These are phyloP conservation scores for Suillus sp. DNA, from an alignment of 768 basidiomycete species.

Conservation along the genomic window DNA sequence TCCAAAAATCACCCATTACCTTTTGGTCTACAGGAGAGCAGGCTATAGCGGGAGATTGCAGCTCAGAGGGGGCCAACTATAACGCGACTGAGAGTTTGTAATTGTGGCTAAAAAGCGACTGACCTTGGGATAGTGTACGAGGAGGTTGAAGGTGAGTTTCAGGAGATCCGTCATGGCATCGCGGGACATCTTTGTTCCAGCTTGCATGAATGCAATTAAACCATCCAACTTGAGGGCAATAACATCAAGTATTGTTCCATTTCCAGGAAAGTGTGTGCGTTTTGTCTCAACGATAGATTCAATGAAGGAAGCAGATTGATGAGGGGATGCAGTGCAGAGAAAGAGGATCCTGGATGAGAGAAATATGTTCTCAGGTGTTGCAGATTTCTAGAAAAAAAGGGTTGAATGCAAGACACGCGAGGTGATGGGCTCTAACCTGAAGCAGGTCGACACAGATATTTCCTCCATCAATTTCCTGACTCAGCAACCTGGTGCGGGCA, in stretches of 20 bases:
- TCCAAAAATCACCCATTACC: conserved; percentile 78
- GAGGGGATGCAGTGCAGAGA: conserved; percentile 60
- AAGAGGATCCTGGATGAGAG: conserved; percentile 78
- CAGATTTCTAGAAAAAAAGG: conserved; percentile 53
- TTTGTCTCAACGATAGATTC: conserved; percentile 67
- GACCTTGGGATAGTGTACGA: conserved; percentile 82
- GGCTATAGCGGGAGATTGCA: conserved; percentile 30
- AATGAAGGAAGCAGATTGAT: conserved; percentile 48
- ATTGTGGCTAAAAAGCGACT: neutral
- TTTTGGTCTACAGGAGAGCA: conserved; percentile 36
- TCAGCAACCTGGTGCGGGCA: conserved; percentile 59
- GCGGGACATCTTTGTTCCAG: conserved; percentile 54
- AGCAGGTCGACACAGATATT: conserved; percentile 55
- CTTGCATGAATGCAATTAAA: conserved; percentile 49
- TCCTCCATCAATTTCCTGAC: conserved; percentile 64
- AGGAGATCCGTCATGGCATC: conserved; percentile 84
- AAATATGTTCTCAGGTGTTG: conserved; percentile 64
- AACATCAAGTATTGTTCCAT: conserved; percentile 59
- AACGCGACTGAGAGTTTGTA: neutral
- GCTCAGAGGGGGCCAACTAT: conserved; percentile 46
- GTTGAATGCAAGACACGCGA: conserved; percentile 12
- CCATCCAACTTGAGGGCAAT: conserved; percentile 62
- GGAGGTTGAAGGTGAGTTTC: conserved; percentile 82
- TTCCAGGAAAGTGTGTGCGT: conserved; percentile 42
- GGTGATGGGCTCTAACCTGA: conserved; percentile 46